These are phyloP conservation scores for Haplosporangium sp. DNA, from an alignment of 371 early-diverging fungal species.

Conservation along the genomic window DNA sequence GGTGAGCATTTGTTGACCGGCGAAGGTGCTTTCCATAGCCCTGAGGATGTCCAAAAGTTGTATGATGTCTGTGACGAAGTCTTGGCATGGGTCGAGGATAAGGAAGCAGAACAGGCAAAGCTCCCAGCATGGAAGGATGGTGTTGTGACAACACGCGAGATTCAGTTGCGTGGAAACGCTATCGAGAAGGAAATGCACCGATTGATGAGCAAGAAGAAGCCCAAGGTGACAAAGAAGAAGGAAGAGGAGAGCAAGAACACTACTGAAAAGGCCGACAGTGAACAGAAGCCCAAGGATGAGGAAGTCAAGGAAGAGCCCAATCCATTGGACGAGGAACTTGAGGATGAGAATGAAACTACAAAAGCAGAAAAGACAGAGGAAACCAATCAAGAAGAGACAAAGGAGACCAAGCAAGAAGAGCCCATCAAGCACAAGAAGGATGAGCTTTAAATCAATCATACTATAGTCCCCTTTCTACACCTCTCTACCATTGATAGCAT, in stretches of 20 bases:
- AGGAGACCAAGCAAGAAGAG: slow-evolving; percentile 6
- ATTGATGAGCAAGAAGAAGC: slow-evolving; percentile 71
- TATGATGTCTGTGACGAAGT: slow-evolving; percentile 60
- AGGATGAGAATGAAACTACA: slow-evolving; percentile 17
- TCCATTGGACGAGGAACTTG: slow-evolving; percentile 18
- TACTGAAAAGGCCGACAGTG: slow-evolving; percentile 34
- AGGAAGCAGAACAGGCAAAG: slow-evolving; percentile 69
- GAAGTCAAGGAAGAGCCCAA: slow-evolving; percentile 13
- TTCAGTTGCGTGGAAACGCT: slow-evolving; percentile 52
- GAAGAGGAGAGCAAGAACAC: slow-evolving; percentile 30
- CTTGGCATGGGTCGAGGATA: slow-evolving; percentile 73
- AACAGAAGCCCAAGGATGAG: slow-evolving; percentile 6
- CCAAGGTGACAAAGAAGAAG: slow-evolving; percentile 59
- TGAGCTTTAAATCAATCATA: slow-evolving; percentile 28
- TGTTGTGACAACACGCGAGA: slow-evolving; percentile 67
- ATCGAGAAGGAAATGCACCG: slow-evolving; percentile 67
- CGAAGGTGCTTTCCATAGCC: slow-evolving; percentile 69
- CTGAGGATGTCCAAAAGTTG: slow-evolving; percentile 69
- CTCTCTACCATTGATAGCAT: neutral
- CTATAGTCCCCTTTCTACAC: neutral
- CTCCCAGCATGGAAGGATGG: slow-evolving; percentile 72
- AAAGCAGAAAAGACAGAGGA: slow-evolving; percentile 15
- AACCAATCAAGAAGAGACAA: slow-evolving; percentile 11
- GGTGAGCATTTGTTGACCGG: slow-evolving; percentile 58
- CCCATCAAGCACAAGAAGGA: slow-evolving; percentile 41